Percentiles rank a stretch among this genome's conserved stretches.
Evolutionary conservation across 1,139 yeast species (phyloP).

Genomic region (Suhomyces anneliseae): DNA sequence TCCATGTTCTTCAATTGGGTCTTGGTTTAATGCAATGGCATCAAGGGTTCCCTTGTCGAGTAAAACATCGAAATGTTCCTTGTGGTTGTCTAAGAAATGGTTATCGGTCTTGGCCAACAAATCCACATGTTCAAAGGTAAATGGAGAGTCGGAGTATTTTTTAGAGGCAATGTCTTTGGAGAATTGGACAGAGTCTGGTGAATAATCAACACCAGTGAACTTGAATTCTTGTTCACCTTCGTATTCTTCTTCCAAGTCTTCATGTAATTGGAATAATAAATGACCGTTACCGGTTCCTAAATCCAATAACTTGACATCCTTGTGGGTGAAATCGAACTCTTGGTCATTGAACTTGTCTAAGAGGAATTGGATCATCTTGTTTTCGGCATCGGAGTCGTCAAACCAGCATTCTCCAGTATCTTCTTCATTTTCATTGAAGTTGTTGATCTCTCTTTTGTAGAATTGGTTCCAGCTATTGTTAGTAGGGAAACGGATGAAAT

Average conservation of each 20-base stretch:
- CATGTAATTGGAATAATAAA: constrained; percentile 63
- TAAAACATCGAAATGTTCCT: constrained; percentile 59
- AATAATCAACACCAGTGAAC: constrained; percentile 78
- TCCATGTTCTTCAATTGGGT: constrained; percentile 38
- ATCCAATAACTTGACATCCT: constrained; percentile 56
- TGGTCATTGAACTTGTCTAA: constrained; percentile 29
- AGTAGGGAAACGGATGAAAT: constrained; percentile 14
- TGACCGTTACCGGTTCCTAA: constrained; percentile 98
- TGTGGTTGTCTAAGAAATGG: constrained; percentile 34
- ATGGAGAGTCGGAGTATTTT: constrained; percentile 34
- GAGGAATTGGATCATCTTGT: constrained; percentile 70
- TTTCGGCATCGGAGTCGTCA: constrained; percentile 88
- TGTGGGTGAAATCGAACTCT: constrained; percentile 26
- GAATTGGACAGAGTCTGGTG: constrained; percentile 73
- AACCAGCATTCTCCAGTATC: constrained; percentile 98
- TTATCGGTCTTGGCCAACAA: constrained; percentile 33
- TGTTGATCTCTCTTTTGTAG: constrained; percentile 67
- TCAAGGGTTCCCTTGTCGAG: constrained; percentile 95
- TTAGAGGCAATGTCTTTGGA: constrained; percentile 57
- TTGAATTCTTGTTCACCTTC: constrained; percentile 44
- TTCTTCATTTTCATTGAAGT: constrained; percentile 67
- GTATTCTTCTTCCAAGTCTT: constrained; percentile 45
- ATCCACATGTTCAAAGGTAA: constrained; percentile 50
- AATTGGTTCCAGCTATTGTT: constrained; percentile 78
- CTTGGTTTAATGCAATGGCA: constrained; percentile 87